phyloP scores from a whole-genome alignment of 371 early-diverging fungal genomes.

The Rhizopus sp. region DNA sequence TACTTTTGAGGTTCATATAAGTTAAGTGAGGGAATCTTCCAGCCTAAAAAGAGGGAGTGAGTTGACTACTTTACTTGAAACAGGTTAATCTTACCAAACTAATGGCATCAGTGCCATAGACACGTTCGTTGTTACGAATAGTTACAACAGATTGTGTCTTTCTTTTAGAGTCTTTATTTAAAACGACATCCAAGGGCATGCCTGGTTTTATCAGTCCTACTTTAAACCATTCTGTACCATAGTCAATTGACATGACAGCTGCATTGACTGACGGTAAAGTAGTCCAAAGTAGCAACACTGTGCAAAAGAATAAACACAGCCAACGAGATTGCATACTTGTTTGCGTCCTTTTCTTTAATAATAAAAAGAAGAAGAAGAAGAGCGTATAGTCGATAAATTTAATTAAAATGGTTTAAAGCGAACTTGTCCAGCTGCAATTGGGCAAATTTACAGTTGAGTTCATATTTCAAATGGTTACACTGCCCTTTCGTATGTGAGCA shows the following conservation, averaged over 20 bases:
- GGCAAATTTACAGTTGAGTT: constrained; percentile 12
- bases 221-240: constrained; percentile 96
- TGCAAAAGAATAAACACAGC: constrained; percentile 24
- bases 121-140: constrained; percentile 78
- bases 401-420: constrained; percentile 6
- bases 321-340: constrained; percentile 24
- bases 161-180: constrained; percentile 94
- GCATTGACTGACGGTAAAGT: constrained; percentile 35
- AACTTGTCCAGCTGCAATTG: constrained; percentile 31
- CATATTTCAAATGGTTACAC: neutral
- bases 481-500: too few species aligned
- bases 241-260: constrained; percentile 94
- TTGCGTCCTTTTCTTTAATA: neutral
- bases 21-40: constrained; percentile 84
- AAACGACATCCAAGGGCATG: constrained; percentile 88
- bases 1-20: constrained; percentile 78
- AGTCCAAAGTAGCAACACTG: constrained; percentile 20
- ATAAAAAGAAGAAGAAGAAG: neutral
- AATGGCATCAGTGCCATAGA: constrained; percentile 88
- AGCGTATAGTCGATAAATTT: neutral
- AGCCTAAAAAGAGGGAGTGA: constrained; percentile 54
- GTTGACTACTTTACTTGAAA: constrained; percentile 1
- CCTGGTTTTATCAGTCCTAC: constrained; percentile 92
- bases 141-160: constrained; percentile 88
- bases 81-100: constrained; percentile 64